A percentile compares a stretch with the other conserved stretches of the same genome.
Conservation (phyloP, 2,329 filamentous ascomycete species). For the Incumbomyces lentus region DNA sequence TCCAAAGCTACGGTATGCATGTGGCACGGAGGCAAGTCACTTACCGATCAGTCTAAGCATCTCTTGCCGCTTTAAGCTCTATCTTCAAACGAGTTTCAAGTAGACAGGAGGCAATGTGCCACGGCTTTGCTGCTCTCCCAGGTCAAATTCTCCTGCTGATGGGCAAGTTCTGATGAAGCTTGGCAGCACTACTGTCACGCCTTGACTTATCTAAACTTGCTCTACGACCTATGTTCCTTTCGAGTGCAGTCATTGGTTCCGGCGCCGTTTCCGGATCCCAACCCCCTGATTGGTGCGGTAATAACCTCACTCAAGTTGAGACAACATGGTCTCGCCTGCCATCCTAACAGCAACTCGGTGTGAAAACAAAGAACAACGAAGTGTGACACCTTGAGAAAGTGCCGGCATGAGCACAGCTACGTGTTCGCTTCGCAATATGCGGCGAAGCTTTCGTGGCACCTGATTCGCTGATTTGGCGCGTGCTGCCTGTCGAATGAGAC, state of each 20-base stretch:
- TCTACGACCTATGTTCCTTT: too few relatives aligned
- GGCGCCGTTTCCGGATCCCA: not conserved
- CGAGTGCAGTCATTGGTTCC: too few relatives aligned
- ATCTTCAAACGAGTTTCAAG: constrained; percentile 1
- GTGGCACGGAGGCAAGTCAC: constrained; percentile 1
- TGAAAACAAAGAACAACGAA: not conserved
- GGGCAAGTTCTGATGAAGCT: too few relatives aligned
- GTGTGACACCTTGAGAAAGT: not conserved
- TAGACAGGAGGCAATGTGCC: not conserved
- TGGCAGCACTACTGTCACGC: too few relatives aligned
- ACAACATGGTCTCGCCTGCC: too few relatives aligned
- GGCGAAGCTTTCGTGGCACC: not conserved
- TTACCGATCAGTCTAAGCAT: constrained; percentile 1
- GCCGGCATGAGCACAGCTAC: constrained; percentile 1
- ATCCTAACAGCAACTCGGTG: too few relatives aligned
- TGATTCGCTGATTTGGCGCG: constrained; percentile 5
- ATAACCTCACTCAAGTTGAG: not conserved
- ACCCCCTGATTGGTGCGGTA: not conserved
- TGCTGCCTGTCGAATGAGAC: constrained; percentile 4
- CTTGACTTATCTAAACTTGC: too few relatives aligned
- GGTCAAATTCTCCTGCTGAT: too few relatives aligned
- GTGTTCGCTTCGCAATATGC: constrained; percentile 1
- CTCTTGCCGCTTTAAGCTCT: constrained; percentile 5
- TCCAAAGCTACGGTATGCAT: constrained; percentile 7
- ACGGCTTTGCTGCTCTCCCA: too few relatives aligned